phyloP scores from a whole-genome alignment of 495 filamentous ascomycete species.

The Neurospora africana region DNA sequence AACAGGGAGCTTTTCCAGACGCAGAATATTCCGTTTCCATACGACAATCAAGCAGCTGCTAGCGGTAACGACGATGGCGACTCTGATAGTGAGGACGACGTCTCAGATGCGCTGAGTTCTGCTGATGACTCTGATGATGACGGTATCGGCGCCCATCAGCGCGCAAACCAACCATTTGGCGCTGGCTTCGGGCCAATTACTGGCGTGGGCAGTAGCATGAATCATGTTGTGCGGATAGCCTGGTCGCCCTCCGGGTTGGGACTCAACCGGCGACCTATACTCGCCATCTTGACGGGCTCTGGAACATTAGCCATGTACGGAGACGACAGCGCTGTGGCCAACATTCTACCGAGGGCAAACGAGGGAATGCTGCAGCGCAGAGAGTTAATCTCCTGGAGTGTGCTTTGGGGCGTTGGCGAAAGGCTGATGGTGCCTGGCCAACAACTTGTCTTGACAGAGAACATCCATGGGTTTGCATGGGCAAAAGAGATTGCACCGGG shows the following conservation, averaged over 20 bases:
- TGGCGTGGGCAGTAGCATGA: conserved; percentile 35
- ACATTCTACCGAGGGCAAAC: conserved; percentile 16
- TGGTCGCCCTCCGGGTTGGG: conserved; percentile 39
- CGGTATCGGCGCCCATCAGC: neutral
- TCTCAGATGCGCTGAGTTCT: neutral
- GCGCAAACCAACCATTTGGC: conserved; percentile 22
- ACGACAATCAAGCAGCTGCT: conserved; percentile 3
- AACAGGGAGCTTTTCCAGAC: conserved; percentile 24
- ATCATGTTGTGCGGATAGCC: conserved; percentile 31
- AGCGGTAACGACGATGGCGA: conserved; percentile 1
- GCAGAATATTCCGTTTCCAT: conserved; percentile 15
- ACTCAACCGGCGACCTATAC: conserved; percentile 31
- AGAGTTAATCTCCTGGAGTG: conserved; percentile 21
- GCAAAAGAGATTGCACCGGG: conserved; percentile 27
- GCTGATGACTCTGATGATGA: conserved; percentile 6
- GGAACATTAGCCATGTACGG: conserved; percentile 35
- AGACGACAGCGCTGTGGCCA: conserved; percentile 23
- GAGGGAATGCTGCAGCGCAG: conserved; percentile 20
- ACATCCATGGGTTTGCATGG: conserved; percentile 35
- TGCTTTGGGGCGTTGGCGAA: conserved; percentile 38
- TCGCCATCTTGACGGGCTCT: conserved; percentile 30
- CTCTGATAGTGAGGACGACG: conserved; percentile 7
- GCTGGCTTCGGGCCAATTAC: conserved; percentile 33
- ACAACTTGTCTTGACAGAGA: conserved; percentile 26
- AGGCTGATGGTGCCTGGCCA: conserved; percentile 32